Conservation (phyloP, 2,329 filamentous ascomycete species). For the Phialemonium atrogriseum region DNA sequence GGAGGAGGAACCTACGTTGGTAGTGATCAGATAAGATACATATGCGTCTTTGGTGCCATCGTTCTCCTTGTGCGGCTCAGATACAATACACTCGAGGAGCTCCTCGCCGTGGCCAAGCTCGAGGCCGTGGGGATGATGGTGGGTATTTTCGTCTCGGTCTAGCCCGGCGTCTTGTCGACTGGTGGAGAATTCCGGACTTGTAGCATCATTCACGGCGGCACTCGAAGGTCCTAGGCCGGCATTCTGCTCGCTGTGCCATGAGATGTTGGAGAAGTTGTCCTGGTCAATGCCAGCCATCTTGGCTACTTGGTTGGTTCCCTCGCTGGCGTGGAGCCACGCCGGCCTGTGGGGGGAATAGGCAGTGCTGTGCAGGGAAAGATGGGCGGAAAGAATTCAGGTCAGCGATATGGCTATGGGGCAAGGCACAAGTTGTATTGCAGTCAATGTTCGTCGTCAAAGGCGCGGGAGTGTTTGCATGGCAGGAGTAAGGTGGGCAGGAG, state of each 20-base stretch:
- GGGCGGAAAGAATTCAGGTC: no score
- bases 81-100: constrained; percentile 74
- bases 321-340: no score
- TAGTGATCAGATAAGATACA: constrained; percentile 90
- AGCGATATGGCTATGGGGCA: no score
- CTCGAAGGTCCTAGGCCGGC: constrained; percentile 24
- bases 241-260: constrained; percentile 62
- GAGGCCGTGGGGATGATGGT: no score
- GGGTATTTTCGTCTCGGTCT: constrained; percentile 41
- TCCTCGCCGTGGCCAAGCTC: constrained; percentile 61
- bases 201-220: constrained; percentile 15
- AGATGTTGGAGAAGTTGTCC: constrained; percentile 74
- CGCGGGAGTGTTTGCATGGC: no score
- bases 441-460: no score
- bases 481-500: no score
- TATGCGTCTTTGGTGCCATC: constrained; percentile 95
- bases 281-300: constrained; percentile 41
- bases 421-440: no score
- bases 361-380: no score
- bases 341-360: no score
- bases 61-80: constrained; percentile 84
- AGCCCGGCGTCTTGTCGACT: constrained; percentile 30
- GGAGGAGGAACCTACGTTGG: constrained; percentile 50
- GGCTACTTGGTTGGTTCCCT: constrained; percentile 3
- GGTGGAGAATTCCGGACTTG: constrained; percentile 25